Percentiles rank a stretch among this genome's conserved stretches.
Evolutionary conservation across 305 asterid genomes (phyloP).

Genomic region (Fraxinus floribunda): DNA sequence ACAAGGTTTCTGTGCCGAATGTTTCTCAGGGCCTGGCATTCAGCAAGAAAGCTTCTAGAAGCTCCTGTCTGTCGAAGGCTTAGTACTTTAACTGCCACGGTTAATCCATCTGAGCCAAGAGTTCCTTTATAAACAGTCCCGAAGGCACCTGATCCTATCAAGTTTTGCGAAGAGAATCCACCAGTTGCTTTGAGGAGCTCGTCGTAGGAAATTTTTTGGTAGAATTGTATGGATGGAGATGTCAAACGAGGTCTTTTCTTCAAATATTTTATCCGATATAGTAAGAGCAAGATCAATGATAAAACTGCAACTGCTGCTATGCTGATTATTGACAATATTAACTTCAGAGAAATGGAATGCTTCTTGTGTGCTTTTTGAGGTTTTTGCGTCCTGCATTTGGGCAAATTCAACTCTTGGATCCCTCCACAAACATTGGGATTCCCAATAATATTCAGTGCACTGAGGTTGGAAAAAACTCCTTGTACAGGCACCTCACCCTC

Average conservation of each 20-base stretch:
- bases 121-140: conserved; percentile 35
- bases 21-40: conserved; percentile 34
- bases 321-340: background rate
- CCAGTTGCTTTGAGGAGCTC: conserved; percentile 29
- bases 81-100: conserved; percentile 32
- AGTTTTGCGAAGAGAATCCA: conserved; percentile 27
- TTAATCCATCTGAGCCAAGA: conserved; percentile 14
- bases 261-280: conserved; percentile 5
- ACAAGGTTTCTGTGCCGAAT: conserved; percentile 35
- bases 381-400: conserved; percentile 19
- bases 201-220: conserved; percentile 30
- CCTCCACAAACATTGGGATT: conserved; percentile 38
- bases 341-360: conserved; percentile 1
- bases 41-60: conserved; percentile 33
- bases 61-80: conserved; percentile 30
- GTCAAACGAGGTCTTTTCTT: background rate
- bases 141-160: conserved; percentile 26
- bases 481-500: conserved; percentile 41
- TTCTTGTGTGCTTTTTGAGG: conserved; percentile 8
- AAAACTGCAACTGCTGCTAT: background rate
- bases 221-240: background rate
- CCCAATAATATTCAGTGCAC: conserved; percentile 26
- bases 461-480: conserved; percentile 30
- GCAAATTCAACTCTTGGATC: conserved; percentile 22
- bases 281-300: conserved; percentile 23